Conservation (phyloP, 192 early-diverging fungal species). For the Entomortierella chlamydospora region DNA sequence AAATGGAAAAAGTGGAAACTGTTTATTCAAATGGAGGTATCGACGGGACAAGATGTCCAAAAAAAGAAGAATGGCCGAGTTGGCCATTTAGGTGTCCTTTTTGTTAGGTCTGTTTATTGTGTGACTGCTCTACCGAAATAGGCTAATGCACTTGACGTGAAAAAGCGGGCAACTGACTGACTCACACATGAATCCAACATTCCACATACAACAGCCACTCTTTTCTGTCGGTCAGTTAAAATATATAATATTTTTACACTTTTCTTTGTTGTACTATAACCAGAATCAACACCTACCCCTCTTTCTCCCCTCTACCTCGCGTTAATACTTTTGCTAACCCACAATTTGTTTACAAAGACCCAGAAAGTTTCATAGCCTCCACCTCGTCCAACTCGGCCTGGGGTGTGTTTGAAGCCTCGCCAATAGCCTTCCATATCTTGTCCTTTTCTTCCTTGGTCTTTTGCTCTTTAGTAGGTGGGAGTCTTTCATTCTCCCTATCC, state of each 20-base stretch:
- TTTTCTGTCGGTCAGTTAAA: too few species aligned
- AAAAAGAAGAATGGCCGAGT: constrained; percentile 6
- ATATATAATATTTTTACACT: too few species aligned
- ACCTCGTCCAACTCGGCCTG: constrained; percentile 50
- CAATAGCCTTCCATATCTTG: constrained; percentile 49
- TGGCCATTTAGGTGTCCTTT: background rate
- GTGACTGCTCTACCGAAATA: constrained; percentile 19
- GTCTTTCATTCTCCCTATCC: constrained; percentile 92
- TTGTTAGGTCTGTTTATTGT: constrained; percentile 13
- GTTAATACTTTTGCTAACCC: background rate
- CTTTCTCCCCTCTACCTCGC: too few species aligned
- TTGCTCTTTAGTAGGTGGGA: constrained; percentile 81
- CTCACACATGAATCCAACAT: too few species aligned
- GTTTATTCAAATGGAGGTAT: background rate
- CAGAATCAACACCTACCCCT: too few species aligned
- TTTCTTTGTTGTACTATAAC: too few species aligned
- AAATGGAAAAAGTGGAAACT: background rate
- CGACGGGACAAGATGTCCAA: constrained; percentile 34
- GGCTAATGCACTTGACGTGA: too few species aligned
- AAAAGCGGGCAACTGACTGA: too few species aligned
- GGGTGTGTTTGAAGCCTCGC: constrained; percentile 35
- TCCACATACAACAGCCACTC: too few species aligned
- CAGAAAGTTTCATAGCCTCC: constrained; percentile 48
- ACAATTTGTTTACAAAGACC: constrained; percentile 6
- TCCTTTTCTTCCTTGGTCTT: constrained; percentile 53